Percentiles rank a stretch among this genome's conserved stretches.
phyloP scores from a whole-genome alignment of 2,329 filamentous ascomycete species.

The Aspergillus pseudoviridinutans region DNA sequence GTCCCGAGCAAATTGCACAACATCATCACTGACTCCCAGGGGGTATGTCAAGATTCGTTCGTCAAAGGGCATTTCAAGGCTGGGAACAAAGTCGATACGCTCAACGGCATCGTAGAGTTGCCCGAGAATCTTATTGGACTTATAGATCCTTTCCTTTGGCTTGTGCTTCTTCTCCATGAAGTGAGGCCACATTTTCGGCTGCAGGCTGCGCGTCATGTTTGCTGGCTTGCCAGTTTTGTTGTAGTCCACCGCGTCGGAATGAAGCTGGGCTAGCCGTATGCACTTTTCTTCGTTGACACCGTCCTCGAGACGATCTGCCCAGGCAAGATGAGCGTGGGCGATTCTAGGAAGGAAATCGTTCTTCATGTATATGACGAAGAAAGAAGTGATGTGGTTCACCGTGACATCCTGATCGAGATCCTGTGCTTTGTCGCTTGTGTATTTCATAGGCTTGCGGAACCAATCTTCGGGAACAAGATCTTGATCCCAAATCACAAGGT shows the following conservation, averaged over 20 bases:
- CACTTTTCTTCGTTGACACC: constrained; percentile 69
- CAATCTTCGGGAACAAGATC: constrained; percentile 66
- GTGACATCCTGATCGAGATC: constrained; percentile 61
- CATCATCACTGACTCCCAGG: constrained; percentile 52
- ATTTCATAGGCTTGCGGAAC: constrained; percentile 76
- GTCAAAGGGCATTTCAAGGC: constrained; percentile 73
- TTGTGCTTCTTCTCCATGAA: constrained; percentile 72
- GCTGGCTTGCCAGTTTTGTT: constrained; percentile 83
- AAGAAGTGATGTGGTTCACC: constrained; percentile 69
- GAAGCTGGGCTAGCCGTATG: constrained; percentile 70
- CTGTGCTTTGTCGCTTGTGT: constrained; percentile 55
- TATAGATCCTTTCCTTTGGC: constrained; percentile 52
- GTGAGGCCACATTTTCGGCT: constrained; percentile 69
- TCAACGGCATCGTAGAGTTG: constrained; percentile 75
- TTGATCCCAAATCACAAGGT: constrained; percentile 86
- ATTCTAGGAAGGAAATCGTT: constrained; percentile 78
- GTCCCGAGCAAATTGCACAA: constrained; percentile 56
- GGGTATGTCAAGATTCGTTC: constrained; percentile 61
- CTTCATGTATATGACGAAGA: constrained; percentile 92
- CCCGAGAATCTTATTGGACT: constrained; percentile 69
- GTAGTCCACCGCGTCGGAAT: constrained; percentile 92
- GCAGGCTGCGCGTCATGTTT: constrained; percentile 57
- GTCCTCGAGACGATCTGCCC: constrained; percentile 59
- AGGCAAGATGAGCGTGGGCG: constrained; percentile 75
- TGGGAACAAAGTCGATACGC: constrained; percentile 65